These are phyloP conservation scores for Pleomassaria siparia DNA, from an alignment of 2,329 filamentous ascomycete genomes.

Conservation along the genomic window DNA sequence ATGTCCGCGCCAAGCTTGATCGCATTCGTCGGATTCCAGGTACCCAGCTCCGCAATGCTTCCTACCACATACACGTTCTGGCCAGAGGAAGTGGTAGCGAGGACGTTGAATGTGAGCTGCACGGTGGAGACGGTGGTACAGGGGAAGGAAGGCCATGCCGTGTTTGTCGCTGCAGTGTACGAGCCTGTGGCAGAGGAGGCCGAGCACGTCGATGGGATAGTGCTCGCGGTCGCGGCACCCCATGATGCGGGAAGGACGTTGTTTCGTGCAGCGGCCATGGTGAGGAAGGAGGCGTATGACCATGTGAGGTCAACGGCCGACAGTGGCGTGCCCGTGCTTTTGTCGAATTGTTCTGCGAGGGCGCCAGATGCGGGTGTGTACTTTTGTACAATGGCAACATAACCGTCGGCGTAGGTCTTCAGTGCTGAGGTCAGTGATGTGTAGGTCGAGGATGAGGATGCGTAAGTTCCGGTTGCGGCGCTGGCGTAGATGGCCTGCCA, in stretches of 20 bases:
- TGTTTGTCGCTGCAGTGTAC: conserved; percentile 54
- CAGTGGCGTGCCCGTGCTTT: conserved; percentile 51
- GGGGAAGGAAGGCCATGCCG: conserved; percentile 17
- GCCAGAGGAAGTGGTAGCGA: conserved; percentile 50
- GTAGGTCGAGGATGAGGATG: conserved; percentile 58
- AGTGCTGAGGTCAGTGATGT: conserved; percentile 60
- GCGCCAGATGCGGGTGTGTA: conserved; percentile 63
- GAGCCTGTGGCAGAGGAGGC: conserved; percentile 39
- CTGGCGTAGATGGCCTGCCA: conserved; percentile 67
- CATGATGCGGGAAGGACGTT: conserved; percentile 57
- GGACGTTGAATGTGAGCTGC: conserved; percentile 50
- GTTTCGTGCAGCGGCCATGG: conserved; percentile 46
- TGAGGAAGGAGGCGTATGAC: conserved; percentile 72
- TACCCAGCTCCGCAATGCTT: conserved; percentile 45
- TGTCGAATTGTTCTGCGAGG: conserved; percentile 67
- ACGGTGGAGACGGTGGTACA: conserved; percentile 24
- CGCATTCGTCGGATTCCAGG: conserved; percentile 45
- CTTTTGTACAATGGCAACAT: conserved; percentile 50
- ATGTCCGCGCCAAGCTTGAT: conserved; percentile 44
- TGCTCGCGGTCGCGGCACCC: conserved; percentile 50
- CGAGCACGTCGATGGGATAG: conserved; percentile 54
- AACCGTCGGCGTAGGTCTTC: conserved; percentile 63
- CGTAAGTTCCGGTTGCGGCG: conserved; percentile 64
- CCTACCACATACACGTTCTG: conserved; percentile 52
- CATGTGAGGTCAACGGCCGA: conserved; percentile 71